Base-by-base conservation (phyloP, 2,329 filamentous ascomycete genomes). In the Penicillium sp. region DNA sequence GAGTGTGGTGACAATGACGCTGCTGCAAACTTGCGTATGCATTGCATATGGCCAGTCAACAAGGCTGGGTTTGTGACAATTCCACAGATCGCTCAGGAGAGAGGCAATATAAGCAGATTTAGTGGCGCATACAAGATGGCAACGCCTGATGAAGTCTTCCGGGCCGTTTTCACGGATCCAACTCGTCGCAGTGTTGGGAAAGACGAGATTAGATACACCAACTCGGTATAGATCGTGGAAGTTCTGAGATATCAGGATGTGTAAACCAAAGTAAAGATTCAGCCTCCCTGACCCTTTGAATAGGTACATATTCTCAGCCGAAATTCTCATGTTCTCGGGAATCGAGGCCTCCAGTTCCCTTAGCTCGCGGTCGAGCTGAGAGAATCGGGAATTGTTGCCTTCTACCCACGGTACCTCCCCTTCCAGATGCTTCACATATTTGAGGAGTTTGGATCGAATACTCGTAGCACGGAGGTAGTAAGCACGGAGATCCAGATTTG, bases 21-120 rank as follows among this genome's bases (percentile, higher is more conserved):
- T 51, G 48, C 16, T 51, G 48, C 48, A 51, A n/a, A 51, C 48
- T 51, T 51, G 48, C n/a, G 48, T 25, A n/a, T 51, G 48, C 48
- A 35, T 51, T 4, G 48, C 48, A 7, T 51, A 51, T 16, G 48
- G 48, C 48, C 48, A 51, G n/a, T 51, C 48, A 1, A 51, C 28
- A 6, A 51, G 48, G 30, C 48, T 51, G 16, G 48, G 28, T 35
- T 22, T 51, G 28, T 51, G 48, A 30, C 48, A 51, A 7, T 33
- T 51, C 48, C 48, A 51, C 4, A 51, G 48, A 51, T 51, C 48
- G n/a, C 28, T 35, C n/a, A 51, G n/a, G 16, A 51, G 48, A 7
- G 48, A 51, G n/a, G 28, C 48, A 11, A 51, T 51, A 6, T 51
- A 22, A n/a, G 48, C 48, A 6, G 48, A 51, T 51, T 51, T 51